Conservation (phyloP, 129 eudicot species). For the Centrapalus pauciflorus region DNA sequence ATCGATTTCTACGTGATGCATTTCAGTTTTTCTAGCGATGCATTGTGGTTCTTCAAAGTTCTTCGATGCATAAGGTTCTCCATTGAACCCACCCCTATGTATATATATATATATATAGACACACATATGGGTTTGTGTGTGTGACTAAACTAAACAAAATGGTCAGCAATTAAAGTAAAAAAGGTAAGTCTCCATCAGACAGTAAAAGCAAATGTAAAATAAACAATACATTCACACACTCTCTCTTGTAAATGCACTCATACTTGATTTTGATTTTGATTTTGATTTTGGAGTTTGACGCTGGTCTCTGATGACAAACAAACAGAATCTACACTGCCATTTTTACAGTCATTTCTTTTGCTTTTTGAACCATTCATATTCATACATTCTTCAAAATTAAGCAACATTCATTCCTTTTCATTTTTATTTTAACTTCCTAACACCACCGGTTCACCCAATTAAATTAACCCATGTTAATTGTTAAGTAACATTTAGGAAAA, state of each 20-base stretch:
- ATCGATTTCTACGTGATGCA: no score
- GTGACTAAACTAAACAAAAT: neutral
- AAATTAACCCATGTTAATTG: no score
- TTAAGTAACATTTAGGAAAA: no score
- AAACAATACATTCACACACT: neutral
- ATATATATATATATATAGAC: neutral
- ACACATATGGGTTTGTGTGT: neutral
- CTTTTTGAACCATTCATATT: no score
- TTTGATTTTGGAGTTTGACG: neutral
- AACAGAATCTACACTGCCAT: constrained; percentile 13
- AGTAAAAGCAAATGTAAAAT: constrained; percentile 10
- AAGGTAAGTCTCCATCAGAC: constrained; percentile 12
- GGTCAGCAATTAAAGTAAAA: constrained; percentile 5
- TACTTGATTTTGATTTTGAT: neutral
- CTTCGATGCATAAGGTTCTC: no score
- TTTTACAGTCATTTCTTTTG: neutral
- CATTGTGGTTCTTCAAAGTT: no score
- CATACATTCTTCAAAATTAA: neutral
- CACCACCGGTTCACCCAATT: no score
- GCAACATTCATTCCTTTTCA: neutral
- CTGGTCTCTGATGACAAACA: constrained; percentile 16
- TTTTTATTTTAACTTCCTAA: no score
- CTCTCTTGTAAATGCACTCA: no score
- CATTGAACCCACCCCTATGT: no score
- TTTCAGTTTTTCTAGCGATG: no score